Percentiles rank a stretch among this genome's conserved stretches.
These are phyloP conservation scores for Fusarium luffae DNA, from an alignment of 2,329 filamentous ascomycete species.

Conservation along the genomic window DNA sequence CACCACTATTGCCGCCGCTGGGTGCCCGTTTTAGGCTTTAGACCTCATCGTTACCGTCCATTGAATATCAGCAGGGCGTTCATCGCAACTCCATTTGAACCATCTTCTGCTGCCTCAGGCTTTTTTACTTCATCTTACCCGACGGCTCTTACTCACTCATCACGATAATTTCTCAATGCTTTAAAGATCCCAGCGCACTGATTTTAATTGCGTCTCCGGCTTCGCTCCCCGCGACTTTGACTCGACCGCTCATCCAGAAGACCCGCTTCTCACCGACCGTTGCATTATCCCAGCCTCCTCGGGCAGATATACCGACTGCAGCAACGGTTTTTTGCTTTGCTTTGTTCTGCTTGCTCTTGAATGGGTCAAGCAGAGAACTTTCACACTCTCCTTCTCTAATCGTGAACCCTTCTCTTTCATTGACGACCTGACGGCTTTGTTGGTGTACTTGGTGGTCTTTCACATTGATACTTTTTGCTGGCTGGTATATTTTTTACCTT, in stretches of 20 bases:
- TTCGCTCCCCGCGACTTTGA: constrained; percentile 37
- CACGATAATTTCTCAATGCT: constrained; percentile 19
- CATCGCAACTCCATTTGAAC: constrained; percentile 38
- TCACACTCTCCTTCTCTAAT: constrained; percentile 24
- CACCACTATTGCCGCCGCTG: constrained; percentile 36
- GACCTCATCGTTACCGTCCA: constrained; percentile 35
- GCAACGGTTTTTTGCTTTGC: constrained; percentile 15
- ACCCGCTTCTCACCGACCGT: constrained; percentile 45
- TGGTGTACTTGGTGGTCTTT: constrained; percentile 29
- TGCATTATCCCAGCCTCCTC: constrained; percentile 43
- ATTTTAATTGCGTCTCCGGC: constrained; percentile 31
- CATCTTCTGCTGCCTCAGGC: constrained; percentile 32
- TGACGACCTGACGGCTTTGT: constrained; percentile 30
- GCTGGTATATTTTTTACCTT: constrained; percentile 20
- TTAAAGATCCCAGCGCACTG: constrained; percentile 18
- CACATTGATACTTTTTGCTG: constrained; percentile 31
- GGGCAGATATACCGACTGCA: constrained; percentile 33
- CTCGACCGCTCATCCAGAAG: constrained; percentile 41
- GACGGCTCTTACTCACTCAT: constrained; percentile 4
- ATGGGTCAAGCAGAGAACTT: constrained; percentile 32
- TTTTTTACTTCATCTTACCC: constrained; percentile 31
- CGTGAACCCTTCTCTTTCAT: constrained; percentile 27
- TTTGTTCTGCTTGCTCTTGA: constrained; percentile 22
- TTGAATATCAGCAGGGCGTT: constrained; percentile 44
- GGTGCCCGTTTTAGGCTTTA: constrained; percentile 37